phyloP scores from a whole-genome alignment of 2,329 filamentous ascomycete genomes.

The Gremmenia infestans region DNA sequence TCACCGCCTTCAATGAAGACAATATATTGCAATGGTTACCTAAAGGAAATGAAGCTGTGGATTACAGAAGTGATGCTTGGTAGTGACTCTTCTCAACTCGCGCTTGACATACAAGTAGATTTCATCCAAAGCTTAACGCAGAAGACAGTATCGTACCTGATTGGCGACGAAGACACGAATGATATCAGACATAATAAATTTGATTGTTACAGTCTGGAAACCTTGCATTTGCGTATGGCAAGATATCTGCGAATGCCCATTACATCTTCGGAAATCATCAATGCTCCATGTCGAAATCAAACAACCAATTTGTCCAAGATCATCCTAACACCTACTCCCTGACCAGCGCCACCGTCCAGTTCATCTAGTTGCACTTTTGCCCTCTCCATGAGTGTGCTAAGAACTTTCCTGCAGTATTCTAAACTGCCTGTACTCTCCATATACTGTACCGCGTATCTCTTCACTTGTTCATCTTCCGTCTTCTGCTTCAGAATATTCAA shows the following conservation, averaged over 20 bases:
- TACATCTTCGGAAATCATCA: background rate
- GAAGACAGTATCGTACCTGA: too few relatives aligned
- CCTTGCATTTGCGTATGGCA: too few relatives aligned
- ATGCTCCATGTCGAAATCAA: slow-evolving; percentile 4
- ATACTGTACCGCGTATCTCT: slow-evolving; percentile 83
- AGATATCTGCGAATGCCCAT: background rate
- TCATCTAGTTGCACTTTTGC: slow-evolving; percentile 59
- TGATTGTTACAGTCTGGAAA: too few relatives aligned
- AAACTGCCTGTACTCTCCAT: slow-evolving; percentile 91
- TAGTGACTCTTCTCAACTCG: too few relatives aligned
- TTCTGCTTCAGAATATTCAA: slow-evolving; percentile 92
- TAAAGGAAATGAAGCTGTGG: too few relatives aligned
- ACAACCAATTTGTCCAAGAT: slow-evolving; percentile 64
- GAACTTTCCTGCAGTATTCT: slow-evolving; percentile 70
- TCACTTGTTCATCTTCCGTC: slow-evolving; percentile 79
- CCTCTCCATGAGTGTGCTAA: slow-evolving; percentile 58
- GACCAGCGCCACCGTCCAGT: slow-evolving; percentile 56
- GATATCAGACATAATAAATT: too few relatives aligned
- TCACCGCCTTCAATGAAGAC: background rate
- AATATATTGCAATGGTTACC: too few relatives aligned
- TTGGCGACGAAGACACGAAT: background rate
- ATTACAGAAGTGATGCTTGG: too few relatives aligned
- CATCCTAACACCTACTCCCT: slow-evolving; percentile 52
- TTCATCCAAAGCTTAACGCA: too few relatives aligned
- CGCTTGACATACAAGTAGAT: too few relatives aligned